Evolutionary conservation across 192 early-diverging fungal genomes (phyloP).

Genomic region (Backusella psychrophila): DNA sequence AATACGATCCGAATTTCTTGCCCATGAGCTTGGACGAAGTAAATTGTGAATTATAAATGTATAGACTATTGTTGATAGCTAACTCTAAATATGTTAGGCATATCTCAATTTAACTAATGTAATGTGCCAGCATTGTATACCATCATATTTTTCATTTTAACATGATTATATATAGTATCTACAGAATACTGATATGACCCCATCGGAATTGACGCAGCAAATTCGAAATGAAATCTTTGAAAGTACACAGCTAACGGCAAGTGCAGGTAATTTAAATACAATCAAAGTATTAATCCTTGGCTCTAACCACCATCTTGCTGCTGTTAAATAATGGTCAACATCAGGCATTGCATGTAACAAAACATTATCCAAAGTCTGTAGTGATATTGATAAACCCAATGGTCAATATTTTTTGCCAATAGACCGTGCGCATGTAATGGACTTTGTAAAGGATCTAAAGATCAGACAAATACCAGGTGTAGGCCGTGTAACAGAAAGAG

Average conservation of each 20-base stretch:
- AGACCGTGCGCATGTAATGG: conserved; percentile 35
- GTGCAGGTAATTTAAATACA: conserved; percentile 22
- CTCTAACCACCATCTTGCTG: background rate
- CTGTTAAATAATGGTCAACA: background rate
- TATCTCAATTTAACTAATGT: conserved; percentile 40
- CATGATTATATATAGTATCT: conserved; percentile 36
- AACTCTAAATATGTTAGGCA: conserved; percentile 16
- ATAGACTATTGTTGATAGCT: background rate
- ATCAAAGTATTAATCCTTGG: background rate
- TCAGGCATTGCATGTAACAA: conserved; percentile 47
- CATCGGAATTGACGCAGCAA: conserved; percentile 43
- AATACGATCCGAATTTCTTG: conserved; percentile 61
- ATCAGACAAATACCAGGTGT: conserved; percentile 55
- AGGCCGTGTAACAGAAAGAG: conserved; percentile 55
- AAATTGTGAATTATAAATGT: background rate
- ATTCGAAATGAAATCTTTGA: conserved; percentile 51
- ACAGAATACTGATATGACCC: conserved; percentile 25
- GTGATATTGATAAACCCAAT: conserved; percentile 71
- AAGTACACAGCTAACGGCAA: conserved; percentile 43
- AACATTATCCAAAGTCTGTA: conserved; percentile 52
- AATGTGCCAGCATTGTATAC: background rate
- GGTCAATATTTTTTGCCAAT: conserved; percentile 56
- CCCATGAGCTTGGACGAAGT: conserved; percentile 54
- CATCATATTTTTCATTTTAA: background rate
- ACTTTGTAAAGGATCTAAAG: conserved; percentile 44